These are phyloP conservation scores for Marasmius tenuissimus DNA, from an alignment of 1,284 basidiomycete genomes.

Conservation along the genomic window DNA sequence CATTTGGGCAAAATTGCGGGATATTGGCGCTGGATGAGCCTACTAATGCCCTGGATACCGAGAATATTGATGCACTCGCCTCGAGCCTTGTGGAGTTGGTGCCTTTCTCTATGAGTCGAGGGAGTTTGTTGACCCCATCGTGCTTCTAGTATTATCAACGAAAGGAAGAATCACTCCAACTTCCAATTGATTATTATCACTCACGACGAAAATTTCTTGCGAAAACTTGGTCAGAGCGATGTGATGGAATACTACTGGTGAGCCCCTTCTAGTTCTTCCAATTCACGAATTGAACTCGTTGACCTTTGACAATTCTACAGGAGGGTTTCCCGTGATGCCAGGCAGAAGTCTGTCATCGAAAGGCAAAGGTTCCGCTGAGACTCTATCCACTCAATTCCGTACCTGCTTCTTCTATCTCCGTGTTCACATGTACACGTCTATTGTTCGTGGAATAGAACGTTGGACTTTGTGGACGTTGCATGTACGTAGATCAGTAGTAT, in stretches of 20 bases:
- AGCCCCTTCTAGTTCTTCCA: conserved; percentile 21
- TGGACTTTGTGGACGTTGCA: no score
- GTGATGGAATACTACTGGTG: conserved; percentile 94
- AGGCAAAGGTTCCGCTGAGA: conserved; percentile 52
- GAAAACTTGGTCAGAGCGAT: conserved; percentile 80
- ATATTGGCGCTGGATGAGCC: conserved; percentile 98
- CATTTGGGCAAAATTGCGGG: conserved; percentile 96
- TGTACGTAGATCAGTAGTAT: no score
- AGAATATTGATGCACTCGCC: conserved; percentile 96
- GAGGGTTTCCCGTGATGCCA: conserved; percentile 50
- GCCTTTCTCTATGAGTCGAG: conserved; percentile 1
- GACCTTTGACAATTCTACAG: conserved; percentile 22
- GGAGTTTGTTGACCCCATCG: conserved; percentile 5
- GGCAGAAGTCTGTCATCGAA: conserved; percentile 75
- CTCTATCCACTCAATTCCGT: background rate
- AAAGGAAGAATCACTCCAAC: conserved; percentile 85
- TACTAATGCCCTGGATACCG: conserved; percentile 94
- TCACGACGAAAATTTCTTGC: conserved; percentile 90
- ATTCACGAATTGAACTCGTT: conserved; percentile 7
- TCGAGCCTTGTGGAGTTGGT: conserved; percentile 89
- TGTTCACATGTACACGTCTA: no score
- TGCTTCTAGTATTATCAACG: conserved; percentile 80
- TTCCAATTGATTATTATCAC: conserved; percentile 99
- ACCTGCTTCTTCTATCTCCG: background rate
- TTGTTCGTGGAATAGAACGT: no score